Base-by-base conservation (phyloP, 2,329 filamentous ascomycete genomes). In the Parastagonospora nodorum region DNA sequence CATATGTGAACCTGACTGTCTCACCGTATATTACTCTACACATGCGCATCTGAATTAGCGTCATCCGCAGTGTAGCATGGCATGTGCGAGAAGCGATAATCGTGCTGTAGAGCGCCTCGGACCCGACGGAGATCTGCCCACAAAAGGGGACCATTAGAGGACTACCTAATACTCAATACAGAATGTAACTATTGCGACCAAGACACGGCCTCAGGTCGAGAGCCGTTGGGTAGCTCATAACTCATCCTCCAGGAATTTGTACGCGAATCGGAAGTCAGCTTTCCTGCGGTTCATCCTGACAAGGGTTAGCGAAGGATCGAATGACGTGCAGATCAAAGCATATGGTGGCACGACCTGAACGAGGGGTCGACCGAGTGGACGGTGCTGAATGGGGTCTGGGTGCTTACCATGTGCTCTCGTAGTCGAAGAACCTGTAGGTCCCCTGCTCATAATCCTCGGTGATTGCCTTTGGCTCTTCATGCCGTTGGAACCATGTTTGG, bases 401-500 rank as follows among this genome's bases (percentile, higher is more conserved):
- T 52, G 48, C 57, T 66, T 78, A 97, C 94, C 94, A 99, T 69
- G 94, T 99, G 75, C 90, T 96, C 78, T 99, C 94, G 72, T 99
- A 99, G 77, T 99, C 94, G 75, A 99, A 99, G 81, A 99, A 99
- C 43, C 94, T 88, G 79, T 99, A 99, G 19, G 94, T 99, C 57
- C 94, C 94, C 77, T 99, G 94, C 78, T 99, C 94, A 71, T 91
- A 97, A 77, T 99, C 94, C 75, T 99, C 94, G 0, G 94, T 97
- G 69, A 99, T 99, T 64, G 87, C 92, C 81, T 99, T 99, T 14
- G 94, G 94, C 78, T 99, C 94, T 71, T 99, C 94, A 63, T 99
- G 94, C 44, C 94, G 84, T 75, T 99, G 94, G 70, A 99, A 99
- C 94, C 94, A 99, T 1, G 94, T 99, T 75, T 76, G 94, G 72